Percentiles rank a stretch among this genome's conserved stretches.
phyloP scores from a whole-genome alignment of 768 basidiomycete species.

The Pisolithus albus region DNA sequence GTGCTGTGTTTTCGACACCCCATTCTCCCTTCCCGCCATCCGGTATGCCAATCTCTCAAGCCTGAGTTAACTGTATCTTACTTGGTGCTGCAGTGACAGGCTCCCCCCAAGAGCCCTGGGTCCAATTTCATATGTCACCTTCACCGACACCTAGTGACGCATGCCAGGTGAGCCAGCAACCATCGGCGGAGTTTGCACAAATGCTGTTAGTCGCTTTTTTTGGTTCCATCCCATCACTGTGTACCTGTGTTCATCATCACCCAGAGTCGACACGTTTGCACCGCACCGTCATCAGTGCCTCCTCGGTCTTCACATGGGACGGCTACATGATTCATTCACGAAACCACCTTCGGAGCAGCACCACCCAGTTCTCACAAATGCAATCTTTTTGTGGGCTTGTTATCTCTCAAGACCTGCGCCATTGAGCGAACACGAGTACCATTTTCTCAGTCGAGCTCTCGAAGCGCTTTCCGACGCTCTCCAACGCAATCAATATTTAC shows the following conservation, averaged over 20 bases:
- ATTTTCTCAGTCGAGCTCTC: constrained; percentile 60
- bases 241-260: constrained; percentile 5
- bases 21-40: constrained; percentile 55
- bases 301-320: constrained; percentile 61
- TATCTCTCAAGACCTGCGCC: constrained; percentile 69
- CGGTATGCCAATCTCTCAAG: constrained; percentile 27
- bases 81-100: constrained; percentile 30
- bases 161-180: constrained; percentile 38
- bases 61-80: constrained; percentile 1
- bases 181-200: constrained; percentile 53
- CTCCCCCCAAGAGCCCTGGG: constrained; percentile 50
- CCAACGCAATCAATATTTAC: constrained; percentile 42
- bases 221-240: constrained; percentile 1
- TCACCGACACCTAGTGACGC: constrained; percentile 49
- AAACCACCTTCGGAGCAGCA: constrained; percentile 52
- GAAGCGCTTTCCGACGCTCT: constrained; percentile 60
- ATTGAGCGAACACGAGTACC: constrained; percentile 63
- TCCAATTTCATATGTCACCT: constrained; percentile 41
- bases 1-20: constrained; percentile 44
- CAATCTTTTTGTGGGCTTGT: constrained; percentile 80
- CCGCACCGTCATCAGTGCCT: constrained; percentile 72
- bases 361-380: constrained; percentile 72
- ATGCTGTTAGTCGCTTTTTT: constrained; percentile 46
- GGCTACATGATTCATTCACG: constrained; percentile 54
- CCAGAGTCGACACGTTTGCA: constrained; percentile 67